Evolutionary conservation across 2,329 filamentous ascomycete species (phyloP), one percentile per base, ranked within the genome.

Genomic region (Sporothrix sp.): DNA sequence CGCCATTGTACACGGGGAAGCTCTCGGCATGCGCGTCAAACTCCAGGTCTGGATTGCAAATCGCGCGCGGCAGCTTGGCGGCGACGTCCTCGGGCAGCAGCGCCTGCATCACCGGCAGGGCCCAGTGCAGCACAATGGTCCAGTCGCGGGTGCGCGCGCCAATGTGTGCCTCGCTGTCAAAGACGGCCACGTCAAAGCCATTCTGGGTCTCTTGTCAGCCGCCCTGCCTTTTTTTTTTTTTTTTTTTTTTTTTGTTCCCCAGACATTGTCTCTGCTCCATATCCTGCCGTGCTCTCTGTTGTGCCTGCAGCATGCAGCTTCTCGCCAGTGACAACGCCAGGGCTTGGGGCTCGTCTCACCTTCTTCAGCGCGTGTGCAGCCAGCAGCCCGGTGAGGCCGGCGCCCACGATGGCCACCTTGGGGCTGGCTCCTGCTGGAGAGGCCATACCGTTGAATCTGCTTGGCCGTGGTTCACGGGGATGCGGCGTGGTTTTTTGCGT

Each of bases 121-220:
- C 67, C 68, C 68, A 71, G 54, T 68, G 66, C 20, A 69, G 54
- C 10, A 66, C 58, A 28, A 69, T 66, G n/a, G 63, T 65, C 66
- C 66, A 68, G 58, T 68, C 66, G 48, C 66, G 64, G 3, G 52
- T 43, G 8, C 65, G 62, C 20, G 58, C 58, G 8, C 61, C 56
- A 50, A 66, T 39, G 46, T 58, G 54, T 2, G 50, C 45, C 30
- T 68, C 66, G 14, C 51, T 43, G 20, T 68, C 66, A 45, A 62
- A 66, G 2, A 68, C 52, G 28, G 56, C 48, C 6, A 63, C 64
- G 5, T 58, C 44, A 52, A 68, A 64, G 23, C 65, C 65, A 38
- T 62, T 59, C 63, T 67, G 39, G 25, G 6, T 5, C 25, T 28
- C 25, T 25, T 18, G 25, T 21, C 13, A 48, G 46, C 32, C 42